Percentiles rank a stretch among this genome's conserved stretches.
These are phyloP conservation scores for Ganoderma multipileum DNA, from an alignment of 1,284 basidiomycete genomes.

Conservation along the genomic window DNA sequence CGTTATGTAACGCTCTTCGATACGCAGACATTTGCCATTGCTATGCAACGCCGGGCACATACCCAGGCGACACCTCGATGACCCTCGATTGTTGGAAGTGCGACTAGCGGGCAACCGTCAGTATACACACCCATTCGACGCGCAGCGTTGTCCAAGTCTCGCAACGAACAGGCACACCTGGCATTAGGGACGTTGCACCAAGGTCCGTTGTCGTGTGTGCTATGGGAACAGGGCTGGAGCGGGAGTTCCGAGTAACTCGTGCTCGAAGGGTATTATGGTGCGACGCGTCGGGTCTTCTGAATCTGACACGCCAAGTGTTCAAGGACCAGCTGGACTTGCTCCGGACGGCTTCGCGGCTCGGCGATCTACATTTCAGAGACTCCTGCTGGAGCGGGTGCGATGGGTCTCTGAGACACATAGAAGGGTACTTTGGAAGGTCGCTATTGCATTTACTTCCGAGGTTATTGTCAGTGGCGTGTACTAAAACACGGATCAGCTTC, in stretches of 20 bases:
- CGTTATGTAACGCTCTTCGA: not conserved
- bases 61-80: not conserved
- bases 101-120: not conserved
- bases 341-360: not conserved
- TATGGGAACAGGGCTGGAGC: not conserved
- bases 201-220: not conserved
- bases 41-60: not conserved
- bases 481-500: conserved; percentile 23
- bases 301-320: not conserved
- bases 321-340: not conserved
- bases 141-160: not conserved
- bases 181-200: not conserved
- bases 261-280: not conserved
- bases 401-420: not conserved
- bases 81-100: not conserved
- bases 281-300: not conserved
- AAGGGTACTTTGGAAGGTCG: conserved; percentile 2
- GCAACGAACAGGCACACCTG: not conserved
- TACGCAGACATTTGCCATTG: not conserved
- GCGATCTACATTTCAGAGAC: conserved; percentile 1
- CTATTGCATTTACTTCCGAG: conserved; percentile 9
- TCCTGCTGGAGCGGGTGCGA: not conserved
- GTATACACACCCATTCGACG: not conserved
- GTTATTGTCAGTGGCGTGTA: conserved; percentile 25
- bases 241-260: not conserved